These are phyloP conservation scores for Suillus subalutaceus DNA, from an alignment of 768 basidiomycete genomes.

Conservation along the genomic window DNA sequence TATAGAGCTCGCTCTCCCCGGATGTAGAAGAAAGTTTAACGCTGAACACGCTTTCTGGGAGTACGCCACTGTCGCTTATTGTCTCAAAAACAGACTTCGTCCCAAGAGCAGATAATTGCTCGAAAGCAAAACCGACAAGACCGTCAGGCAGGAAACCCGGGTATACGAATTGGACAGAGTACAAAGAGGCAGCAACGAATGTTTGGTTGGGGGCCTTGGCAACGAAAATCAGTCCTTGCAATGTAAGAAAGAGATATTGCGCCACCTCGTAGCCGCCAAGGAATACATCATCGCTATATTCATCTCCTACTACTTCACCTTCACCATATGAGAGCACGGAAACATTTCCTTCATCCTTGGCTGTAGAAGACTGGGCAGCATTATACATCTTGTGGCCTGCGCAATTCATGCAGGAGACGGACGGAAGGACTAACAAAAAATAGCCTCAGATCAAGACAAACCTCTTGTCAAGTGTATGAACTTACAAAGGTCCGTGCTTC, in stretches of 20 bases:
- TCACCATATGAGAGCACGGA: slow-evolving; percentile 42
- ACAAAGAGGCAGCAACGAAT: slow-evolving; percentile 47
- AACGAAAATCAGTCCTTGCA: not conserved
- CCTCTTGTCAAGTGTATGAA: not conserved
- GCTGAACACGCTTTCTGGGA: slow-evolving; percentile 44
- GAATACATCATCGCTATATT: slow-evolving; percentile 47
- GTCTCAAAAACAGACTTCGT: slow-evolving; percentile 47
- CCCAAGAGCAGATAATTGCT: slow-evolving; percentile 37
- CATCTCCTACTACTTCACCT: slow-evolving; percentile 40
- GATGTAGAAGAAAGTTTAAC: slow-evolving; percentile 47
- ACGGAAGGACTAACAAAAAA: slow-evolving; percentile 40
- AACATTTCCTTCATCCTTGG: slow-evolving; percentile 25
- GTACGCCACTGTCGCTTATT: slow-evolving; percentile 39
- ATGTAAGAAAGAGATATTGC: slow-evolving; percentile 11
- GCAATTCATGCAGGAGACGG: slow-evolving; percentile 32
- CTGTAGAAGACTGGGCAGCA: slow-evolving; percentile 33
- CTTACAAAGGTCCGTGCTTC: slow-evolving; percentile 16
- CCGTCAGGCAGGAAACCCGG: slow-evolving; percentile 40
- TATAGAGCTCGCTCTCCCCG: slow-evolving; percentile 51
- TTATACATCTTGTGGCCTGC: slow-evolving; percentile 35
- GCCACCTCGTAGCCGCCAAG: slow-evolving; percentile 39
- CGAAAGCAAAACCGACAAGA: slow-evolving; percentile 47
- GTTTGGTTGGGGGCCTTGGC: slow-evolving; percentile 40
- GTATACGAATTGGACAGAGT: slow-evolving; percentile 33
- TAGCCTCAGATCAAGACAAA: slow-evolving; percentile 28